Base-by-base conservation (phyloP, 2,329 filamentous ascomycete genomes). In the Verruconis gallopava region DNA sequence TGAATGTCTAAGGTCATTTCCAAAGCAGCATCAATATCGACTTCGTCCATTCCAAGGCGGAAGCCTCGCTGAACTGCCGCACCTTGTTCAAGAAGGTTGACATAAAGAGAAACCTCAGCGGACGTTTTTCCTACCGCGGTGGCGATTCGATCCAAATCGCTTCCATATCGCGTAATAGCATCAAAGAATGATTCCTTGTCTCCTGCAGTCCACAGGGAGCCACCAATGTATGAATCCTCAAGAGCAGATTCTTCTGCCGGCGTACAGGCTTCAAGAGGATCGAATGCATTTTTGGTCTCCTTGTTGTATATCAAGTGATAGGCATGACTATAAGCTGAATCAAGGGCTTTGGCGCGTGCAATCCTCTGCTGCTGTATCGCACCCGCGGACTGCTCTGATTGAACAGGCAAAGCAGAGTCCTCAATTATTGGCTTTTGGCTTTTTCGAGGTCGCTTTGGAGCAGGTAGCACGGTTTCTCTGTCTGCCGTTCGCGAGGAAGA, bases 131-230 rank as follows among this genome's bases (percentile, higher is more conserved):
- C 66, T 13, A 94, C 65, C 0, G 71, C 67, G 5, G 60, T 52
- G 1, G 83, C 69, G 43, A 95, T 79, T 1, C 69, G 72, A 2
- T 60, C 60, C 1, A 81, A 51, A 46, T 85, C 66, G 50, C 76
- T 71, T 0, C 85, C 85, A 2, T 81, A 67, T 1, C 73, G 72
- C 1, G 70, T 66, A 3, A 93, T 57, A 0, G 74, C 71, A 12
- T 72, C 65, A 55, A 85, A 93, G 44, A 94, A 73, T 0, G 65
- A 50, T 1, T 71, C 64, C 55, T 93, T 93, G 53, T 95, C 88
- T 1, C 63, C 51, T 0, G 70, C 46, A 0, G 73, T 77, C 89
- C 89, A 96, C 9, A 61, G 50, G 1, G 78, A 76, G 19, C 75
- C 67, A 17, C 85, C 86, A 39, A 86, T 62, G 51, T 85, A 81